Percentiles rank a stretch among this genome's conserved stretches.
Evolutionary conservation across 805 yeast genomes (phyloP).

Genomic region (Kodamaea laetipori): DNA sequence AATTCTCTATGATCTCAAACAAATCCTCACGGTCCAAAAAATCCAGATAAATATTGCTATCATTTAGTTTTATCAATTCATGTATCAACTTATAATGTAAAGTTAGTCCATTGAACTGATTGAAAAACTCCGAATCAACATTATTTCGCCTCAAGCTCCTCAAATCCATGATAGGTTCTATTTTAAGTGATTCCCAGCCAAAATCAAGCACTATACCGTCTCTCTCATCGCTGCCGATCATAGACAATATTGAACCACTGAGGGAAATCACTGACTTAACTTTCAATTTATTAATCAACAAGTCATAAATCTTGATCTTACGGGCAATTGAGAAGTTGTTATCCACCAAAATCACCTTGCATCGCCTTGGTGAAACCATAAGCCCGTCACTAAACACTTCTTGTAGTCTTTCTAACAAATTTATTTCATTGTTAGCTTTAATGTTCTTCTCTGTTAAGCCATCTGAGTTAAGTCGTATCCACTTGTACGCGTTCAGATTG

Average conservation of each 20-base stretch:
- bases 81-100: slow-evolving; percentile 23
- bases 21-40: slow-evolving; percentile 13
- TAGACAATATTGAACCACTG: slow-evolving; percentile 22
- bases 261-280: slow-evolving; percentile 27
- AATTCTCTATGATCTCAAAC: slow-evolving; percentile 22
- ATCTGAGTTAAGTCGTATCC: slow-evolving; percentile 12
- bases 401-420: slow-evolving; percentile 12
- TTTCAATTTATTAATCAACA: slow-evolving; percentile 26
- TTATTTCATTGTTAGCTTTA: background rate
- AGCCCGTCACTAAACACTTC: slow-evolving; percentile 18
- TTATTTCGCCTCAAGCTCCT: slow-evolving; percentile 14
- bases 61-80: slow-evolving; percentile 16
- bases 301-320: slow-evolving; percentile 21
- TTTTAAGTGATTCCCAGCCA: slow-evolving; percentile 27
- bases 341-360: slow-evolving; percentile 26
- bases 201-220: slow-evolving; percentile 33
- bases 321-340: slow-evolving; percentile 17
- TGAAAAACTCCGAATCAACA: background rate
- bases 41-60: slow-evolving; percentile 11
- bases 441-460: background rate
- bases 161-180: slow-evolving; percentile 28
- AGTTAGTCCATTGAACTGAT: slow-evolving; percentile 17
- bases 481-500: slow-evolving; percentile 13
- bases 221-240: slow-evolving; percentile 23
- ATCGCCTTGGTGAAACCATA: slow-evolving; percentile 21